Base-by-base conservation (phyloP, 192 early-diverging fungal species). In the Funneliformis geosporum region DNA sequence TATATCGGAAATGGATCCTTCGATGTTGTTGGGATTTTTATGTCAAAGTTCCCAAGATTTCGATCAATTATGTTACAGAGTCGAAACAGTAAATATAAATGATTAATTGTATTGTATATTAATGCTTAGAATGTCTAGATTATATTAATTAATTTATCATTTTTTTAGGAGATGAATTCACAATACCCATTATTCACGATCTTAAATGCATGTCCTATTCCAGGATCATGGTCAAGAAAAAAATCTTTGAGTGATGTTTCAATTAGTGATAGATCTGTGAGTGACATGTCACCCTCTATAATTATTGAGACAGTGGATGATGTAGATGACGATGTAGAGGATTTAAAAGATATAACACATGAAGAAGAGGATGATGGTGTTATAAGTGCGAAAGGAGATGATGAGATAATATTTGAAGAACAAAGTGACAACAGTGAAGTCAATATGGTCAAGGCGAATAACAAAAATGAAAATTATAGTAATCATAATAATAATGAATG, bases 11-110 rank as follows among this genome's bases (percentile, higher is more conserved):
- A 33, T 85, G 78, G 84, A 85, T 44, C 84, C 84, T 2, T 85
- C 84, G 0, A 85, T 85, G 84, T 71, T 85, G 77, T 76, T 85
- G n/a, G 84, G 82, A 12, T 85, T 85, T 55, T 69, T 85, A 38
- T 83, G 81, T 66, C 80, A 67, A 21, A 83, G 79, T 1, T 23
- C n/a, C 40, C 60, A 75, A 8, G 84, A 85, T 43, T 68, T 85
- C 55, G 38, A 61, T 21, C 66, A 84, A 42, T 60, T 84, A n/a
- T 59, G 61, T 6, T 33, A 25, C 11, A 73, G 83, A 79, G 47
- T 82, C 42, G 78, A 80, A 38, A 60, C 38, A 60, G 73, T 76
- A 76, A 65, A 42, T 27, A n/a, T 59, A 14, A 60, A 44, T n/a
- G n/a, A n/a, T n/a, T n/a, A 25, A 21, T 5, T 25, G 14, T n/a